Percentiles rank a stretch among this genome's conserved stretches.
Evolutionary conservation across 352 stramenopile species (phyloP).

Genomic region (Plasmopara muralis): DNA sequence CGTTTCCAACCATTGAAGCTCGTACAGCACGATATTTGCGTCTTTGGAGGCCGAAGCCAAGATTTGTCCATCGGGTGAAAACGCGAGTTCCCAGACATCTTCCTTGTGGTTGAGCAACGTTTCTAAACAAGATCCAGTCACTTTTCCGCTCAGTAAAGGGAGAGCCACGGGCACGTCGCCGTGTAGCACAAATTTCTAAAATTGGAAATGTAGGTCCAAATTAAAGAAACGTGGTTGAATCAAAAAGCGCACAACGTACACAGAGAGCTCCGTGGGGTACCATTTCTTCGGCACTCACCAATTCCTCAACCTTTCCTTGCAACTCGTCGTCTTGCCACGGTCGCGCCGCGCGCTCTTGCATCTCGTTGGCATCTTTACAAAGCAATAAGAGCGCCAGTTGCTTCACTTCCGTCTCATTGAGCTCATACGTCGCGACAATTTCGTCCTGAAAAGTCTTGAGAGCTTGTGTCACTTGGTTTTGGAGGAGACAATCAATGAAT

Average conservation of each 20-base stretch:
- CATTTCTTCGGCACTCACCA: conserved; percentile 62
- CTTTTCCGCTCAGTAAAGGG: conserved; percentile 9
- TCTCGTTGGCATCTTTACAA: conserved; percentile 34
- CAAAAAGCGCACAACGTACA: conserved; percentile 18
- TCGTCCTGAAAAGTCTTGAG: conserved; percentile 60
- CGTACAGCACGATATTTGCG: conserved; percentile 71
- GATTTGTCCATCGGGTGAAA: conserved; percentile 69
- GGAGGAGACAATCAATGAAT: conserved; percentile 45
- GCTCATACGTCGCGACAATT: conserved; percentile 40
- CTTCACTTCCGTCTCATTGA: conserved; percentile 43
- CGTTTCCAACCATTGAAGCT: conserved; percentile 12
- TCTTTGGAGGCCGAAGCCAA: conserved; percentile 77
- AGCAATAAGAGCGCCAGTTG: conserved; percentile 56
- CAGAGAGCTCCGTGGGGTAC: conserved; percentile 51
- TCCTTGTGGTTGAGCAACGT: conserved; percentile 41
- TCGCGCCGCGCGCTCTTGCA: conserved; percentile 27
- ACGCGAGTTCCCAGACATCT: conserved; percentile 65
- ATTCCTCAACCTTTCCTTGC: conserved; percentile 35
- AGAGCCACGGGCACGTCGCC: conserved; percentile 12
- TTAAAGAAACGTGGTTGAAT: neutral
- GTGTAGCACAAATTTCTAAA: conserved; percentile 42
- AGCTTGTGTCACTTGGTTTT: conserved; percentile 31
- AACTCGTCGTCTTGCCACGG: conserved; percentile 47
- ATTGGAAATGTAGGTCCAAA: neutral
- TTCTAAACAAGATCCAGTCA: conserved; percentile 31